These are phyloP conservation scores for Exophiala aquamarina DNA, from an alignment of 2,329 filamentous ascomycete genomes.

Conservation along the genomic window DNA sequence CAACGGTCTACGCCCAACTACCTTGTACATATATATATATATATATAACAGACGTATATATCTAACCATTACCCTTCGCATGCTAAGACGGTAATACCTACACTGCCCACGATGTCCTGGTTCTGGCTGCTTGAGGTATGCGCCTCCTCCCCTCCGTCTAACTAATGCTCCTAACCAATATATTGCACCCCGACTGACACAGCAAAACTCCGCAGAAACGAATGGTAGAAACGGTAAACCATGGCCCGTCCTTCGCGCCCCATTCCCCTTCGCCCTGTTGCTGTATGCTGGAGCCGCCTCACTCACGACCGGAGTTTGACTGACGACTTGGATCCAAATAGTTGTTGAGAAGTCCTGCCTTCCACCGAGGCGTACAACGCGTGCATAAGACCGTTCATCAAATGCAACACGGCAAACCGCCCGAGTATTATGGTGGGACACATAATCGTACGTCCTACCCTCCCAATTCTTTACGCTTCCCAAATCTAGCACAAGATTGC, in stretches of 20 bases:
- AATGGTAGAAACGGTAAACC: conserved; percentile 16
- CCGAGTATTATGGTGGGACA: conserved; percentile 45
- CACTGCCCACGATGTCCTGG: conserved; percentile 20
- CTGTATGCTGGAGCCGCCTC: conserved; percentile 11
- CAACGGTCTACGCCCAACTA: no score
- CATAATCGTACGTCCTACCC: conserved; percentile 34
- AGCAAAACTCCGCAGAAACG: conserved; percentile 21
- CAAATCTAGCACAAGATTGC: no score
- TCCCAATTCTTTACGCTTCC: background rate
- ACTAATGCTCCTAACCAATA: no score
- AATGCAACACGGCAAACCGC: conserved; percentile 41
- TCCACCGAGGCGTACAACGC: conserved; percentile 44
- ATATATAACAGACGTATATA: no score
- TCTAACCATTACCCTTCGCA: no score
- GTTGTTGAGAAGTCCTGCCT: conserved; percentile 43
- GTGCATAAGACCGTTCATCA: conserved; percentile 44
- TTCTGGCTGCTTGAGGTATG: conserved; percentile 26
- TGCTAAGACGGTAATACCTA: no score
- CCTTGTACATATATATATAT: no score
- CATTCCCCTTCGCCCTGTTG: no score
- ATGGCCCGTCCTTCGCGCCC: background rate
- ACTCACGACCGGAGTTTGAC: conserved; percentile 1
- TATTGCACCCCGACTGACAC: no score
- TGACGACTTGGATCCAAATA: no score
- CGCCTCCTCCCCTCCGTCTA: background rate